Base-by-base conservation (phyloP, 2,329 filamentous ascomycete genomes). In the Tolypocladium cylindrosporum region DNA sequence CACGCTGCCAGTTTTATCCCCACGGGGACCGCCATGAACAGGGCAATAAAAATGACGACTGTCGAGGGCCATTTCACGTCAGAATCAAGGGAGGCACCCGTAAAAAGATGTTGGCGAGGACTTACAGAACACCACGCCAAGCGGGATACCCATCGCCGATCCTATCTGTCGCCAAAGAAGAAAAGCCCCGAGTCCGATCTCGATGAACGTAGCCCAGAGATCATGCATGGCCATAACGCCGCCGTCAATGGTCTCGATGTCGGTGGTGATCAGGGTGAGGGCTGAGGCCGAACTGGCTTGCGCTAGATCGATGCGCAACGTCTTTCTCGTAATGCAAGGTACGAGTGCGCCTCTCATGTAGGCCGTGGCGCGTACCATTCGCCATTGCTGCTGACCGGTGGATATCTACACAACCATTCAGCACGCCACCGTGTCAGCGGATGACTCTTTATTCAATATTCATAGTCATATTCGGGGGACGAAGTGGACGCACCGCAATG, bases 201-300 rank as follows among this genome's bases (percentile, higher is more conserved):
- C 74, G 1, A 79, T 59, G 0, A 68, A 55, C 45, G 65, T 72
- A 0, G 69, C 73, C 76, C 75, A 78, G 4, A 73, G 58, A 31
- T 77, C 72, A 52, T 79, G 78, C 37, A 76, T 58, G 1, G 57
- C 61, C 4, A 63, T 57, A 4, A 71, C 65, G 0, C 73, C 76
- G 0, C 62, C 51, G 2, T 68, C 63, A 3, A 79, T 72, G 7
- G 72, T 69, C 58, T 79, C 77, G 13, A 79, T 68, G 54, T 81
- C 78, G 4, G 75, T 71, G 57, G 71, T 77, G 76, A 80, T 80
- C 2, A 79, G 67, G 0, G 77, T 79, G 45, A 80, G 60, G 0
- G 75, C 71, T 0, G 75, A 72, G 3, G 72, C 68, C n/a, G 3
- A 70, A 65, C 0, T 67, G 63, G 0, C 67, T 68, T 3, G 71